Evolutionary conservation across 116 monocot species (phyloP).

Genomic region (Phalaenopsis hybrid): DNA sequence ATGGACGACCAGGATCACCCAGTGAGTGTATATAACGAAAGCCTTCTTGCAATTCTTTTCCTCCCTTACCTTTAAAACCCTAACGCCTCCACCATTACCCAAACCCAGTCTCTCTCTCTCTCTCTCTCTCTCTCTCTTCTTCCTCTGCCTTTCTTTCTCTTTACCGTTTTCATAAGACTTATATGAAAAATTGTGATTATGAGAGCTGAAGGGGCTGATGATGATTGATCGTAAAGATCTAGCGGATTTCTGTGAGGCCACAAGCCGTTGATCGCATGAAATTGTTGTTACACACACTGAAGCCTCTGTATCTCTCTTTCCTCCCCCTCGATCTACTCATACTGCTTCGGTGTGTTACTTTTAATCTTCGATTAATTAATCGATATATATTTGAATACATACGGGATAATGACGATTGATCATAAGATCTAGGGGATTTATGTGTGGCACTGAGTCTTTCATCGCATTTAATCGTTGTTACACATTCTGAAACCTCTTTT

Average conservation of each 20-base stretch:
- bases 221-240: conserved; percentile 7
- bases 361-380: neutral
- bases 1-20: neutral
- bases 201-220: neutral
- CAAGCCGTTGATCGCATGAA: neutral
- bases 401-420: neutral
- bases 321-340: too few relatives aligned
- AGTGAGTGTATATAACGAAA: neutral
- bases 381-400: neutral
- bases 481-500: neutral
- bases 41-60: neutral
- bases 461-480: neutral
- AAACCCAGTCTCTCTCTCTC: neutral
- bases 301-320: neutral
- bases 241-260: conserved; percentile 5
- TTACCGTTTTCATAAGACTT: neutral
- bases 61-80: neutral
- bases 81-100: neutral
- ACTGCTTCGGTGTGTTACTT: too few relatives aligned
- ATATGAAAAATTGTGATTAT: too few relatives aligned
- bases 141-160: neutral
- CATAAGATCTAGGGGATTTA: neutral
- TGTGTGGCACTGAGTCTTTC: neutral
- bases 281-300: conserved; percentile 6
- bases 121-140: neutral